These are phyloP conservation scores for Pythium sp. DNA, from an alignment of 352 stramenopile genomes.

Conservation along the genomic window DNA sequence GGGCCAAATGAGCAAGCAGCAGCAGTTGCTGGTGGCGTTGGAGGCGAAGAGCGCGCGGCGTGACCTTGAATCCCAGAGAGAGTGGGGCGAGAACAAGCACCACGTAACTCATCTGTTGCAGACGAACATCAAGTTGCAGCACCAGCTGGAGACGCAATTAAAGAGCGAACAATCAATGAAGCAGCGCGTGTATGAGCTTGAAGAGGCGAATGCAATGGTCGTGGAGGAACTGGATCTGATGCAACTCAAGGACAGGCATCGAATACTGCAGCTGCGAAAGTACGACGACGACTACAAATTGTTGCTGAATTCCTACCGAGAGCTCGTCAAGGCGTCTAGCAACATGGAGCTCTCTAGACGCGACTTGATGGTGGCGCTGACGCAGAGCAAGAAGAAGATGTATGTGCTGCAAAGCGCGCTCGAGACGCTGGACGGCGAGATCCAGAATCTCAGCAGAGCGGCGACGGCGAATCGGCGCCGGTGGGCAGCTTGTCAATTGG, in stretches of 20 bases:
- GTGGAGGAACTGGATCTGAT: constrained; percentile 15
- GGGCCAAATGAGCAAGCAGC: constrained; percentile 24
- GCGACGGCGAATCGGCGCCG: constrained; percentile 28
- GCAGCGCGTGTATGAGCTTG: constrained; percentile 8
- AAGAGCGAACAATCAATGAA: not conserved
- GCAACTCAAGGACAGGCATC: constrained; percentile 12
- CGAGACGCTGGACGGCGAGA: constrained; percentile 27
- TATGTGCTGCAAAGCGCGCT: constrained; percentile 29
- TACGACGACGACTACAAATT: constrained; percentile 25
- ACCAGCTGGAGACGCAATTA: constrained; percentile 16
- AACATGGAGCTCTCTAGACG: constrained; percentile 32
- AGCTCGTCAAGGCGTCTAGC: constrained; percentile 20
- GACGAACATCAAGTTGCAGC: constrained; percentile 23
- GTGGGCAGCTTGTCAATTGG: constrained; percentile 14
- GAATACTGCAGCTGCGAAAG: constrained; percentile 8
- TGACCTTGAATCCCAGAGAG: not conserved
- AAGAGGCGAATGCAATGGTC: constrained; percentile 14
- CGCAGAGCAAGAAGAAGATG: constrained; percentile 30
- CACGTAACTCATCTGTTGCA: constrained; percentile 37
- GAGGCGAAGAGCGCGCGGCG: constrained; percentile 7
- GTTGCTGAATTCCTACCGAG: constrained; percentile 18
- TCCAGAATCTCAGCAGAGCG: constrained; percentile 34
- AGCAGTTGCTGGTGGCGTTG: constrained; percentile 27
- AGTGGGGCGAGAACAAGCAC: constrained; percentile 23
- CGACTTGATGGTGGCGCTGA: constrained; percentile 26